phyloP scores from a whole-genome alignment of 352 stramenopile genomes.

The Pythium insidiosum region DNA sequence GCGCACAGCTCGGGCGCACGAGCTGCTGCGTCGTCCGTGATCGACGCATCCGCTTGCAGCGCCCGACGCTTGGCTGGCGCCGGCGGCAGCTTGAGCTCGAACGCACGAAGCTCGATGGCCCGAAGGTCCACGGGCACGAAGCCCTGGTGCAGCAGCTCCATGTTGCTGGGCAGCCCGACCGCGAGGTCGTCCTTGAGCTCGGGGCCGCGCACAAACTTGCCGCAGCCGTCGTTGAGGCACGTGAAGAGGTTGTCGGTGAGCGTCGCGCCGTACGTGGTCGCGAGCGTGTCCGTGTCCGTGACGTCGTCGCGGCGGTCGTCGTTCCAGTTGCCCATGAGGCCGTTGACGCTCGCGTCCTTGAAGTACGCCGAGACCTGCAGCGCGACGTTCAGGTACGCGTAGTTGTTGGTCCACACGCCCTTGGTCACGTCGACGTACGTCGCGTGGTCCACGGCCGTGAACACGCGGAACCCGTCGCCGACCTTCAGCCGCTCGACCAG shows the following conservation, averaged over 20 bases:
- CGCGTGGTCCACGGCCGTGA: slow-evolving; percentile 13
- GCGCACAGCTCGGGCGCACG: slow-evolving; percentile 14
- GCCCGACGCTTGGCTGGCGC: background rate
- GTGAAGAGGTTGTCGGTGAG: slow-evolving; percentile 22
- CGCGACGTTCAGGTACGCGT: slow-evolving; percentile 20
- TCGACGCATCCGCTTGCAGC: background rate
- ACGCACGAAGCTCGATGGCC: slow-evolving; percentile 4
- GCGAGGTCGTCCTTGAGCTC: slow-evolving; percentile 18
- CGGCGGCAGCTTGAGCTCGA: slow-evolving; percentile 4
- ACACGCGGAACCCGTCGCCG: slow-evolving; percentile 20
- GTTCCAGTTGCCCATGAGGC: slow-evolving; percentile 26
- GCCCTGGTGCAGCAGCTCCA: slow-evolving; percentile 12
- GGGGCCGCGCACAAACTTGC: slow-evolving; percentile 6
- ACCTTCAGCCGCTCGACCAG: slow-evolving; percentile 15
- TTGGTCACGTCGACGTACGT: slow-evolving; percentile 26
- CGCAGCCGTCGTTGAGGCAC: slow-evolving; percentile 11
- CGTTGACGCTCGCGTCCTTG: slow-evolving; percentile 10
- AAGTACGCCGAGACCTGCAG: slow-evolving; percentile 22
- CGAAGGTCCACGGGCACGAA: slow-evolving; percentile 3
- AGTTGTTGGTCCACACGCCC: slow-evolving; percentile 15
- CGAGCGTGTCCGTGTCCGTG: slow-evolving; percentile 12
- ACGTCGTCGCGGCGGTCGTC: slow-evolving; percentile 15
- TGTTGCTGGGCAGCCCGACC: slow-evolving; percentile 3
- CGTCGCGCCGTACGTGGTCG: slow-evolving; percentile 5
- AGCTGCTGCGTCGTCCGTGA: slow-evolving; percentile 1